Conservation (phyloP, 331 rosid genomes). For the Malus hybrid region DNA sequence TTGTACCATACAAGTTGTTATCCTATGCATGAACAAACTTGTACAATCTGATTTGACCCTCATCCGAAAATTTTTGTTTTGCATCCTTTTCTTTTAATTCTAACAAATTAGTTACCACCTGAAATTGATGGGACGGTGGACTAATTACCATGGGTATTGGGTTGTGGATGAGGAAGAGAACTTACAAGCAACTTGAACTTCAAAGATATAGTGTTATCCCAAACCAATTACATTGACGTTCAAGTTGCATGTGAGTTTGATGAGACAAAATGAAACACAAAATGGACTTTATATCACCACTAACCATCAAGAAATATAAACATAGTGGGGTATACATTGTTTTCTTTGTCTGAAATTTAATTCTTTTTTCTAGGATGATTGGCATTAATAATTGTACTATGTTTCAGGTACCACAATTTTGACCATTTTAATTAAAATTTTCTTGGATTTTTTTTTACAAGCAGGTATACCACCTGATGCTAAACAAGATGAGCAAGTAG, state of each 20-base stretch:
- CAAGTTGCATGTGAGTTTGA: too few relatives aligned
- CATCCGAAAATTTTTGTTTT: not conserved
- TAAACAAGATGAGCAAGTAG: conserved; percentile 42
- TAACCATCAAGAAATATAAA: not conserved
- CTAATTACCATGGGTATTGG: not conserved
- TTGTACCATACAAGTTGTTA: too few relatives aligned
- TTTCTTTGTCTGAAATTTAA: not conserved
- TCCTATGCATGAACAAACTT: not conserved
- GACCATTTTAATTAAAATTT: not conserved
- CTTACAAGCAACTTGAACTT: too few relatives aligned
- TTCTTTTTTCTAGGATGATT: not conserved
- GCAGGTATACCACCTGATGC: conserved; percentile 72
- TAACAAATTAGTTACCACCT: not conserved
- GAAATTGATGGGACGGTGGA: not conserved
- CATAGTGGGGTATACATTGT: not conserved
- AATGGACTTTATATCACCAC: not conserved
- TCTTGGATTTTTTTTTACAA: not conserved
- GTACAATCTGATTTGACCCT: conserved; percentile 1
- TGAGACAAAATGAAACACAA: not conserved
- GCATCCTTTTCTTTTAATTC: not conserved
- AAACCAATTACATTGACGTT: too few relatives aligned
- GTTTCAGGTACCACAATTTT: not conserved
- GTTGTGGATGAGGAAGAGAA: not conserved
- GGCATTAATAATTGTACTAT: not conserved
- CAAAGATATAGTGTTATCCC: too few relatives aligned